Conservation (phyloP, 176 grass and related monocot species). For the Musa acuminata region DNA sequence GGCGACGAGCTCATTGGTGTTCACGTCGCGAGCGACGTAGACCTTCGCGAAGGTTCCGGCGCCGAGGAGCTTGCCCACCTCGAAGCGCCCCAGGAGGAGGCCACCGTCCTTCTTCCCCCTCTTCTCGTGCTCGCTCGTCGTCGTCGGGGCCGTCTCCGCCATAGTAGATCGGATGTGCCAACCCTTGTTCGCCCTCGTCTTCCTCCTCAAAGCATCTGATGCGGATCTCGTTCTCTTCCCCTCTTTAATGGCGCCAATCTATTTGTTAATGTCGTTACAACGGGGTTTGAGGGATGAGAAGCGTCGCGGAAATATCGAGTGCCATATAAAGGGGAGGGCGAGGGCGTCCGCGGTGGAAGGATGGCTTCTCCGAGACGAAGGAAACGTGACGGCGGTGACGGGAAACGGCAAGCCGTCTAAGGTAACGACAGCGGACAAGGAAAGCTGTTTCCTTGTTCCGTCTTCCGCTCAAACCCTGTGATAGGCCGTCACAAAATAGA, state of each 20-base stretch:
- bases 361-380: neutral
- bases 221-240: too few relatives aligned
- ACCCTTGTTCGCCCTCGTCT: neutral
- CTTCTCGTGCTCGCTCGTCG: neutral
- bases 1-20: slow-evolving; percentile 55
- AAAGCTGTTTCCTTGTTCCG: too few relatives aligned
- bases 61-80: slow-evolving; percentile 67
- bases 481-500: too few relatives aligned
- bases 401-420: too few relatives aligned
- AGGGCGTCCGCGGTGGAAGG: neutral
- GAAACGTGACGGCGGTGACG: neutral
- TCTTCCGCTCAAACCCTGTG: too few relatives aligned
- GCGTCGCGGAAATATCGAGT: neutral
- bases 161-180: neutral
- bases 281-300: neutral
- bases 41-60: slow-evolving; percentile 92
- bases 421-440: too few relatives aligned
- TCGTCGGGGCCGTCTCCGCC: neutral
- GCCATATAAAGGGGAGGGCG: neutral
- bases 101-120: slow-evolving; percentile 1
- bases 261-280: too few relatives aligned
- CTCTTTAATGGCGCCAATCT: too few relatives aligned
- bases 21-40: slow-evolving; percentile 57
- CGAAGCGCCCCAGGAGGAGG: slow-evolving; percentile 69
- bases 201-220: neutral